phyloP scores from a whole-genome alignment of 208 protist genomes.

The Trypanosoma conorhini region DNA sequence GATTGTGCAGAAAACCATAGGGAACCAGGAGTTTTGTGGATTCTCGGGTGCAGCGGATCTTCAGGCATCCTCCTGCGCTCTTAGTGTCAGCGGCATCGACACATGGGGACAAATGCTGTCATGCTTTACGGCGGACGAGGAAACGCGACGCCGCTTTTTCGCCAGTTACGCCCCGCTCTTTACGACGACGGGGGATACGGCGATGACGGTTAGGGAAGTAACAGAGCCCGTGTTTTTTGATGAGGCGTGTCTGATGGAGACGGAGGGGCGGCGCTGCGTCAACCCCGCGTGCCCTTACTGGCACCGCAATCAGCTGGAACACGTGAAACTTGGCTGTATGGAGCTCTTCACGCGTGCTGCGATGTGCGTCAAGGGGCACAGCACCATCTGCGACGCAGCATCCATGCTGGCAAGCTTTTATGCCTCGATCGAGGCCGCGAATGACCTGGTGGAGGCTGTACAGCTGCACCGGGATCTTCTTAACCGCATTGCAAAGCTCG shows the following conservation, averaged over 20 bases:
- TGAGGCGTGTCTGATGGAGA: constrained; percentile 69
- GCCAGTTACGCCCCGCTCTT: constrained; percentile 51
- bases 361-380: constrained; percentile 6
- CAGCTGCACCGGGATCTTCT: constrained; percentile 16
- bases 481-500: constrained; percentile 19
- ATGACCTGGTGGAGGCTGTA: constrained; percentile 15
- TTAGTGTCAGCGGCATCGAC: not conserved
- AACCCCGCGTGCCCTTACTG: constrained; percentile 59
- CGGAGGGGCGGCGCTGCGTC: constrained; percentile 29
- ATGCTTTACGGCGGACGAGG: constrained; percentile 10
- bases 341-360: constrained; percentile 5
- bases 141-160: constrained; percentile 38
- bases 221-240: constrained; percentile 44
- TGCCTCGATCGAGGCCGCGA: not conserved
- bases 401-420: constrained; percentile 4
- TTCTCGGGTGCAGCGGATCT: constrained; percentile 3
- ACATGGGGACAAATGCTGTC: constrained; percentile 17
- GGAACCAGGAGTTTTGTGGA: constrained; percentile 8
- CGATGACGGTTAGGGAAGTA: constrained; percentile 9
- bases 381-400: constrained; percentile 24
- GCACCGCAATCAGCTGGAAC: constrained; percentile 61
- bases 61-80: not conserved
- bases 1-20: constrained; percentile 27
- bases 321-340: constrained; percentile 31
- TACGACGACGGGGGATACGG: constrained; percentile 22